A percentile compares a stretch with the other conserved stretches of the same genome.
Conservation (phyloP, 1,284 basidiomycete genomes). For the Trichosporon sp. region DNA sequence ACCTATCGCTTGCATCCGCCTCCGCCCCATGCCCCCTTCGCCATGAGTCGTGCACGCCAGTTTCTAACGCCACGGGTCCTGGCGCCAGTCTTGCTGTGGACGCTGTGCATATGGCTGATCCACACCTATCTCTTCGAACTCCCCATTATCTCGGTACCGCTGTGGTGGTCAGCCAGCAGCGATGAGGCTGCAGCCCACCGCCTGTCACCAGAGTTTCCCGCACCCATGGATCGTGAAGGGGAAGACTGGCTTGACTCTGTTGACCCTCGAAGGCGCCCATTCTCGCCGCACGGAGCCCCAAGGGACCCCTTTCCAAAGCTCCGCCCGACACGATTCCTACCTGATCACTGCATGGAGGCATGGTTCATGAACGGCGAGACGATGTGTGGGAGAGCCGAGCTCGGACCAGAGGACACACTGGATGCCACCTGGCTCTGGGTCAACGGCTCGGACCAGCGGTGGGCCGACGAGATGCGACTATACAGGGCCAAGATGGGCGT, state of each 20-base stretch:
- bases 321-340: slow-evolving; percentile 45
- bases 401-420: slow-evolving; percentile 49
- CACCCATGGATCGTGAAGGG: slow-evolving; percentile 37
- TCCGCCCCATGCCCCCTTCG: background rate
- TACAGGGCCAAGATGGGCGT: slow-evolving; percentile 37
- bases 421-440: slow-evolving; percentile 55
- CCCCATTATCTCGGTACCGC: background rate
- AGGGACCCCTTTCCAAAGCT: slow-evolving; percentile 47
- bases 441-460: slow-evolving; percentile 51
- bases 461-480: slow-evolving; percentile 42
- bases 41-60: slow-evolving; percentile 8
- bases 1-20: background rate
- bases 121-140: slow-evolving; percentile 35
- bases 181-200: background rate
- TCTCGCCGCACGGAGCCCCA: slow-evolving; percentile 39
- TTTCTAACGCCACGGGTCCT: slow-evolving; percentile 34
- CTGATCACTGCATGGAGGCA: slow-evolving; percentile 45
- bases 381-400: slow-evolving; percentile 39
- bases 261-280: slow-evolving; percentile 43
- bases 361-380: slow-evolving; percentile 53
- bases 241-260: slow-evolving; percentile 44
- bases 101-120: slow-evolving; percentile 35
- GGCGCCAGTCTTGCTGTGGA: slow-evolving; percentile 37
- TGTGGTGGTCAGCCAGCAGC: background rate
- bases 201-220: slow-evolving; percentile 36